Evolutionary conservation across 768 basidiomycete species (phyloP).

Genomic region (Trametes coccinea): DNA sequence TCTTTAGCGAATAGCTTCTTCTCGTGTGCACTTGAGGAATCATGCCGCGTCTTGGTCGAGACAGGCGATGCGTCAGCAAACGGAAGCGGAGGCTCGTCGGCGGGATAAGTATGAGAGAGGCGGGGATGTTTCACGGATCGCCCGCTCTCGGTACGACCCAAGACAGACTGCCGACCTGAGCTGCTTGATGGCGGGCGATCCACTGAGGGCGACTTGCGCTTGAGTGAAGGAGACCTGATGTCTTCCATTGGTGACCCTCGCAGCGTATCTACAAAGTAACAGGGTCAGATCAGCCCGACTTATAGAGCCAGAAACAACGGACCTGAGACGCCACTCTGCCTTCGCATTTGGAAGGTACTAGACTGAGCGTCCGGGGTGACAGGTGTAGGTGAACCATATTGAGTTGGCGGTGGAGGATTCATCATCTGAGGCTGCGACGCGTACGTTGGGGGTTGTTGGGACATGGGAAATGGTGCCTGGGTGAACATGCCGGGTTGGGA

Average conservation of each 20-base stretch:
- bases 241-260: slow-evolving; percentile 8
- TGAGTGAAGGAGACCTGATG: not conserved
- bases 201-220: slow-evolving; percentile 5
- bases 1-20: slow-evolving; percentile 46
- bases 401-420: not conserved
- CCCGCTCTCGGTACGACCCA: not conserved
- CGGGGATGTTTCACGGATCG: slow-evolving; percentile 3
- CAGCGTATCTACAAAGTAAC: not conserved
- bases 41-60: not conserved
- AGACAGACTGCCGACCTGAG: not conserved
- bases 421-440: not conserved
- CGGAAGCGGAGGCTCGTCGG: slow-evolving; percentile 1
- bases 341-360: not conserved
- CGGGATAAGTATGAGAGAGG: not conserved
- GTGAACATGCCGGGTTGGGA: not conserved
- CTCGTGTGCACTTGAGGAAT: slow-evolving; percentile 6
- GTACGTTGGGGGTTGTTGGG: not conserved
- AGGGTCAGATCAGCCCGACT: not conserved
- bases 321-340: slow-evolving; percentile 11
- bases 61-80: not conserved
- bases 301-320: not conserved
- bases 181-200: not conserved
- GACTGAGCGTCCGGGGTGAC: not conserved
- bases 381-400: not conserved
- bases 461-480: not conserved